Evolutionary conservation across 768 basidiomycete genomes (phyloP), one percentile per base, ranked within the genome.

Genomic region (Exidia glandulosa): DNA sequence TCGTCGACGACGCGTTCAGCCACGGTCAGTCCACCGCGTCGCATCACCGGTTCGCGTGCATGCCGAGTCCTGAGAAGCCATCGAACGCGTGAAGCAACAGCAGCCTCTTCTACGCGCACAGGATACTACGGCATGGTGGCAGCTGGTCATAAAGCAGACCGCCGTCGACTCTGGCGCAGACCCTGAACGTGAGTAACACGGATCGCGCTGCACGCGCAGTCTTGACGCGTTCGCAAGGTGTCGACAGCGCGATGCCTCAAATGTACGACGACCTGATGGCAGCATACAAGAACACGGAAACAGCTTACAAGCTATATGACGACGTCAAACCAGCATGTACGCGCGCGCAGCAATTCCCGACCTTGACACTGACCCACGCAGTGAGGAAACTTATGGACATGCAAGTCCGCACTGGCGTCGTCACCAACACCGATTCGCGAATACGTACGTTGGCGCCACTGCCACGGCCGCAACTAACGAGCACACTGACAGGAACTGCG

Each of bases 81-180:
- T 82, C 61, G 77, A 70, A 62, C 73, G 79, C 62, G 65, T 85
- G 23, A 85, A 89, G 67, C 72, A 63, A 16, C 80, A 84, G 61
- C 76, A 77, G 50, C 86, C 88, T 1, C 79, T 74, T 0, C 90
- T 89, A 67, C 31, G 34, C 27, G 67, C 71, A 55, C 70, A 75
- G 16, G 84, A 84, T 55, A 76, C 78, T 54, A 69, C 77, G 32
- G 70, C 66, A 2, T 91, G 88, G 88, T 92, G 90, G 90, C 69
- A 74, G n/a, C 84, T 88, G 62, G 88, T 92, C 37, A 84, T 92
- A 62, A 76, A 75, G 60, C 73, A 80, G 60, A 91, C 90, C 36
- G 89, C 88, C 19, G 70, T 88, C 2, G 87, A 83, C 3, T 87
- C 89, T 47, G 88, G 87, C 1, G 89, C 84, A 2, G 75, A 86